Evolutionary conservation across 108 stramenopile genomes (phyloP), one percentile per base, ranked within the genome.

Genomic region (Aurantiochytrium sp.): DNA sequence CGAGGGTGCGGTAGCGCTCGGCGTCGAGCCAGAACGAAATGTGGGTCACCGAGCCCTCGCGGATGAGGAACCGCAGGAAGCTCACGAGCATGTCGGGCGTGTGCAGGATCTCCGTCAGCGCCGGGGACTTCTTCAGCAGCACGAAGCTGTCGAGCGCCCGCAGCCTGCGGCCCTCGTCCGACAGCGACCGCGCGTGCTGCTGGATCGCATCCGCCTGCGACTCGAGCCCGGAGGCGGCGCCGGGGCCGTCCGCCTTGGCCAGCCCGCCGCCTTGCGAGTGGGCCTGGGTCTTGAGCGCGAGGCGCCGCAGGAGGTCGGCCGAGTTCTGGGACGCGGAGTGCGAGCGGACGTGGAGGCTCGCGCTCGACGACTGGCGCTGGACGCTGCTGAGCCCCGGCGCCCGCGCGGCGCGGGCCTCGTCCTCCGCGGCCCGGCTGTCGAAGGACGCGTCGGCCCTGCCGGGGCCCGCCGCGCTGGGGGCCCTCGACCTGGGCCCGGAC

Each of bases 21-120:
- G 45, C 73, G 73, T 81, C 73, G n/a, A 81, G 45, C 73, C 73
- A 81, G 24, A 81, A 81, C 21, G 73, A 41, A 81, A 81, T 81
- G 42, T 81, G 42, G 0, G 39, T 24, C n/a, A 30, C 39, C 19
- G 6, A 30, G 73, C 45, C 45, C 24, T 81, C 73, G 39, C 27
- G n/a, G 12, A 81, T 81, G 36, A 81, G 19, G 30, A 39, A 81
- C 32, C 30, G 21, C 42, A 81, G 2, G 32, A 81, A 81, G 42
- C 42, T 27, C 6, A 48, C 32, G 24, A 81, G 73, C 42, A 48
- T 48, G 39, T 48, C 24, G 8, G 39, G 73, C 42, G 39, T 41
- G 32, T 48, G 73, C 39, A 81, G 45, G 24, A 81, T 81, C 12
- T 81, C 73, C 24, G 42, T 39, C 36, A 81, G 39, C 8, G 45